A percentile compares a stretch with the other conserved stretches of the same genome.
These are phyloP conservation scores for Juncus effusus DNA, from an alignment of 176 grass and related monocot species.

Conservation along the genomic window DNA sequence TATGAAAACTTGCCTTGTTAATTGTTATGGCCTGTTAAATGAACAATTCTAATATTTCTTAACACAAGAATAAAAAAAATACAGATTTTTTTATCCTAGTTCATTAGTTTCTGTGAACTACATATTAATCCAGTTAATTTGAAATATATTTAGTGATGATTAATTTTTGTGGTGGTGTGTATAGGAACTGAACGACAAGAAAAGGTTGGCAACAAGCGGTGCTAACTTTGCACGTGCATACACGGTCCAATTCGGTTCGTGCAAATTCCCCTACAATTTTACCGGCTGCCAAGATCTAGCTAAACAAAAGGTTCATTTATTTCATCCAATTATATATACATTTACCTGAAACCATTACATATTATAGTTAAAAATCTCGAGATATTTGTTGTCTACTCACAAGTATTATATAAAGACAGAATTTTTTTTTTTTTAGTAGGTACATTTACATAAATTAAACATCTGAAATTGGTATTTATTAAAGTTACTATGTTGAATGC, in stretches of 20 bases:
- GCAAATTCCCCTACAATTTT: constrained; percentile 96
- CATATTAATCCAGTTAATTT: neutral
- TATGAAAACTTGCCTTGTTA: too few relatives aligned
- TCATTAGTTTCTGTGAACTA: neutral
- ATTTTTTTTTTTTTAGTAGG: too few relatives aligned
- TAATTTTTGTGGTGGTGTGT: neutral
- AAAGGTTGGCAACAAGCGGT: constrained; percentile 72
- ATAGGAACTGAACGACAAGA: constrained; percentile 94
- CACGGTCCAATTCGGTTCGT: constrained; percentile 83
- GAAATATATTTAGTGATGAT: neutral
- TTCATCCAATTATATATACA: neutral
- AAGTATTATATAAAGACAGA: too few relatives aligned
- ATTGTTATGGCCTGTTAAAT: too few relatives aligned
- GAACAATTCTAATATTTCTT: too few relatives aligned
- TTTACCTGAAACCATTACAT: neutral
- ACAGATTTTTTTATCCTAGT: neutral
- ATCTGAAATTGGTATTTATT: too few relatives aligned
- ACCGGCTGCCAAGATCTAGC: constrained; percentile 97
- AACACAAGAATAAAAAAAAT: too few relatives aligned
- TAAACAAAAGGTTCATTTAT: constrained; percentile 73
- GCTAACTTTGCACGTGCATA: constrained; percentile 92
- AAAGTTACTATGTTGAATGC: too few relatives aligned
- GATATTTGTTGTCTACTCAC: too few relatives aligned
- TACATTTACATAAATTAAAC: too few relatives aligned
- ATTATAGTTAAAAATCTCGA: neutral